Evolutionary conservation across 345 rosid genomes (phyloP), one percentile per base, ranked within the genome.

Genomic region (Conringia planisiliqua): DNA sequence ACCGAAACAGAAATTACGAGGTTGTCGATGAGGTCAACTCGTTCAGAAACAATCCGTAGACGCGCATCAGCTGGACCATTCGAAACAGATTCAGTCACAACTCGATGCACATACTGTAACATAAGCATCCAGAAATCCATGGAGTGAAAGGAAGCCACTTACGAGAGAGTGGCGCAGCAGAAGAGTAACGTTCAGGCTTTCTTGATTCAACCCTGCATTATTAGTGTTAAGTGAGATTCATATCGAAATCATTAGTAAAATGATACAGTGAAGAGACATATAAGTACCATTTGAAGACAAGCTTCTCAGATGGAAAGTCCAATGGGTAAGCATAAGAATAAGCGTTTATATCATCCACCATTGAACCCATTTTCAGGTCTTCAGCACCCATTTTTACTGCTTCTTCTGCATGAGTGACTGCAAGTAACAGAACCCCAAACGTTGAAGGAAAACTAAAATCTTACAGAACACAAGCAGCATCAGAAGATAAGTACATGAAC

Each of bases 121-220:
- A n/a, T n/a, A n/a, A n/a, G n/a, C n/a, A n/a, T n/a, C n/a, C n/a
- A 42, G 22, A 51, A 1, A 56, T 10, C 1, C 22, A 61, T 20
- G 48, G 32, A 68, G 35, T 3, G 30, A 13, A 47, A 54, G 47
- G 73, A 36, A 66, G 38, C 58, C 54, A 75, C 88, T 88, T 85
- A 94, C 97, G 93, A 60, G 96, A 94, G 70, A 94, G 79, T 66
- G 97, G 97, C 24, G 98, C 95, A 17, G 97, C 98, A 40, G 98
- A 89, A 27, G 98, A 94, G 73, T 94, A 94, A 30, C 98, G 93
- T 63, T 93, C 98, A 3, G 98, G 98, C 85, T 89, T 93, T 77
- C 98, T 87, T 70, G 98, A 93, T 85, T 89, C 96, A 66, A 87
- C 97, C 97, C 97, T 93, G 76, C 48, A 82, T 61, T 55, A 77